Conservation (phyloP, 2,329 filamentous ascomycete genomes). For the Didymella lethalis region DNA sequence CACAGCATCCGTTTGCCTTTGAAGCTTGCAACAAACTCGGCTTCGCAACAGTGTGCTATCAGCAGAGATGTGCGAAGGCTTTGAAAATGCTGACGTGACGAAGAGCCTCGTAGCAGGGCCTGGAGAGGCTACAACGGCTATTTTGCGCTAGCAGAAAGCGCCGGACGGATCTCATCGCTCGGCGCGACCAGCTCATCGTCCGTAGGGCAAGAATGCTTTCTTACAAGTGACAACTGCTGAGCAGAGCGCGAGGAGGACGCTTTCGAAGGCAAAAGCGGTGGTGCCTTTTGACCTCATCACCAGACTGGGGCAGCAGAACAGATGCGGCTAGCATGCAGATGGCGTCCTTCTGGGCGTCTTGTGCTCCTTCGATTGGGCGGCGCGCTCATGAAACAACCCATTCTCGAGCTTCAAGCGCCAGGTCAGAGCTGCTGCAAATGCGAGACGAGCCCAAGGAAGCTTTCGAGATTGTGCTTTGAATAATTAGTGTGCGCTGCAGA, state of each 20-base stretch:
- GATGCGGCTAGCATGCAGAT: slow-evolving; percentile 23
- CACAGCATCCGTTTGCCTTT: background rate
- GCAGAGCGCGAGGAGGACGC: slow-evolving; percentile 1
- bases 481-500: background rate
- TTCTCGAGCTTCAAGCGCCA: slow-evolving; percentile 17
- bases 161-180: slow-evolving; percentile 8
- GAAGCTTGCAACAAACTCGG: background rate
- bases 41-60: background rate
- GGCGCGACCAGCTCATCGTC: slow-evolving; percentile 15
- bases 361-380: slow-evolving; percentile 10
- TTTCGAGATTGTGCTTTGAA: background rate
- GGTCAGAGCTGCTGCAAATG: slow-evolving; percentile 21
- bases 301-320: slow-evolving; percentile 22
- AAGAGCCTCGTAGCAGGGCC: background rate
- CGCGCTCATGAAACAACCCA: slow-evolving; percentile 18
- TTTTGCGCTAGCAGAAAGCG: slow-evolving; percentile 12
- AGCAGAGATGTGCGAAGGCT: background rate
- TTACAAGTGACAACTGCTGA: background rate
- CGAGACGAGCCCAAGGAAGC: slow-evolving; percentile 22
- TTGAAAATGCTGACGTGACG: slow-evolving; percentile 3
- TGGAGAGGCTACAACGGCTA: slow-evolving; percentile 10
- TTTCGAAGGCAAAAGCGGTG: slow-evolving; percentile 4
- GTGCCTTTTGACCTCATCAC: slow-evolving; percentile 18
- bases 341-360: slow-evolving; percentile 18
- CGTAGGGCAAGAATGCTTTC: background rate